Percentiles rank a stretch among this genome's conserved stretches.
Evolutionary conservation across 2,329 filamentous ascomycete species (phyloP).

Genomic region (Tolypocladium tropicale): DNA sequence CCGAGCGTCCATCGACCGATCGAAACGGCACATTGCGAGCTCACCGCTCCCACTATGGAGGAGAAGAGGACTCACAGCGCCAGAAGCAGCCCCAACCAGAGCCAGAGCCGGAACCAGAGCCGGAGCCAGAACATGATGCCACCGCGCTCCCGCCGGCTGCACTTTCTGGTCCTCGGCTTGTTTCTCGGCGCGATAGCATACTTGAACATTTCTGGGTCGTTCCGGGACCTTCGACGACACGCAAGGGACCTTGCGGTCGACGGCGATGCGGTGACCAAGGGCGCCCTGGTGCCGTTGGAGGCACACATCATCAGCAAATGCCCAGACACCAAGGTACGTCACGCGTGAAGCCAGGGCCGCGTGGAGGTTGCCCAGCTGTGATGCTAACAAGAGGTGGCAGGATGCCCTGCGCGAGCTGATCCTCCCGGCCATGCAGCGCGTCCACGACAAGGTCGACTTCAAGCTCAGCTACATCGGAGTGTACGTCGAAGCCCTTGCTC

Average conservation of each 20-base stretch:
- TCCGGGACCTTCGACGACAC: not conserved
- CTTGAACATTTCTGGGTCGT: not conserved
- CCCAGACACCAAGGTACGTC: constrained; percentile 63
- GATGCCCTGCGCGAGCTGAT: constrained; percentile 75
- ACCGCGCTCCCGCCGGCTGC: constrained; percentile 12
- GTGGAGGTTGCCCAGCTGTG: not conserved
- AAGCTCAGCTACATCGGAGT: constrained; percentile 81
- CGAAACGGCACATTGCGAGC: not conserved
- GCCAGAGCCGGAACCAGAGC: constrained; percentile 1
- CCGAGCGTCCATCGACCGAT: not conserved
- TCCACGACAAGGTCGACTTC: constrained; percentile 81
- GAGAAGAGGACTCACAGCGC: constrained; percentile 15
- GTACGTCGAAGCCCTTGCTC: constrained; percentile 30
- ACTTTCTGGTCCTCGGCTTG: constrained; percentile 11
- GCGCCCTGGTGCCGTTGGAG: constrained; percentile 61
- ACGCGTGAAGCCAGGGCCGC: not conserved
- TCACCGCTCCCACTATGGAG: constrained; percentile 14
- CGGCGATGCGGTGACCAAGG: constrained; percentile 5
- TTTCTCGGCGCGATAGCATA: constrained; percentile 14
- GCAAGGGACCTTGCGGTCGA: constrained; percentile 1
- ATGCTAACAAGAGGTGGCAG: constrained; percentile 15
- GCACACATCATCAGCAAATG: constrained; percentile 98
- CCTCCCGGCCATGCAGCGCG: constrained; percentile 74
- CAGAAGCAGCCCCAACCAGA: constrained; percentile 1
- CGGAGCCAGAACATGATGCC: constrained; percentile 5